phyloP scores from a whole-genome alignment of 2,329 filamentous ascomycete species.

The Sclerotinia minor region DNA sequence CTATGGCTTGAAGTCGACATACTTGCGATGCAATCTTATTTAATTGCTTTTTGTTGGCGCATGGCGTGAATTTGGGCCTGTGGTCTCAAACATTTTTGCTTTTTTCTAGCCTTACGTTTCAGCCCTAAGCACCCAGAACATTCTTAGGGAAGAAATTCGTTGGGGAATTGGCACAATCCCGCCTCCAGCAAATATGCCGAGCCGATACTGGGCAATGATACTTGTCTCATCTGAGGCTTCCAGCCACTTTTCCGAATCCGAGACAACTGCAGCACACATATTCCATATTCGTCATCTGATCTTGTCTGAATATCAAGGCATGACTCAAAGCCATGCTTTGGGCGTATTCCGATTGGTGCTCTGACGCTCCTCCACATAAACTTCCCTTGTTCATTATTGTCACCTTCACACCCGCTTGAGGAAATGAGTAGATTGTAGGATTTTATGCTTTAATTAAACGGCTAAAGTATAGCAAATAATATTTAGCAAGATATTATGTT shows the following conservation, averaged over 20 bases:
- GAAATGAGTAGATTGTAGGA: neutral
- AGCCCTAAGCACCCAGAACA: conserved; percentile 2
- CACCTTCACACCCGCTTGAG: neutral
- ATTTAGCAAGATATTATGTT: neutral
- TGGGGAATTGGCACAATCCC: neutral
- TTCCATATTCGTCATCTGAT: conserved; percentile 3
- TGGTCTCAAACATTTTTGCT: neutral
- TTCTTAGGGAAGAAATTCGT: neutral
- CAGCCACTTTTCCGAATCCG: neutral
- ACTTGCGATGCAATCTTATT: neutral
- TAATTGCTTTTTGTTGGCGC: neutral
- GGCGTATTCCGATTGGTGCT: neutral
- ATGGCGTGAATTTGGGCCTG: neutral
- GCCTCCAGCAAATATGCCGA: conserved; percentile 2
- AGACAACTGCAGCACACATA: neutral
- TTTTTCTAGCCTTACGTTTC: neutral
- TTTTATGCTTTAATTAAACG: neutral
- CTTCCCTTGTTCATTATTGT: neutral
- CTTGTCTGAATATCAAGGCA: neutral
- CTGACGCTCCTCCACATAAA: neutral
- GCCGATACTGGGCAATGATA: conserved; percentile 1
- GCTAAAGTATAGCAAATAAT: neutral
- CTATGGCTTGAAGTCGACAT: neutral
- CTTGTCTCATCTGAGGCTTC: neutral
- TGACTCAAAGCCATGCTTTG: neutral